Base-by-base conservation (phyloP, 805 yeast species). In the Schizosaccharomyces osmophilus region DNA sequence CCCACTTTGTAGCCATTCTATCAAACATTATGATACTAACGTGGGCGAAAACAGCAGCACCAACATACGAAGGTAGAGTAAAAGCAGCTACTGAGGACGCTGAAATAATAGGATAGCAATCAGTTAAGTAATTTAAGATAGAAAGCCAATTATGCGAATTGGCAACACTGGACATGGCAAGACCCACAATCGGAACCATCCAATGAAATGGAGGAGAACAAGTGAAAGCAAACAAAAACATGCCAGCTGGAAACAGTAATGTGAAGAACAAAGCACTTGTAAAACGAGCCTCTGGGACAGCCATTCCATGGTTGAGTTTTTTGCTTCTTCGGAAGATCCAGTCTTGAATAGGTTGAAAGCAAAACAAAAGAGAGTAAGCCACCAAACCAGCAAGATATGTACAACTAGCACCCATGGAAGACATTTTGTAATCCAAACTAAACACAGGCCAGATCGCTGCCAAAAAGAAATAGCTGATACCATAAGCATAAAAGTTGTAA, bases 341-440 rank as follows among this genome's bases (percentile, higher is more conserved):
- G 36, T 36, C 48, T 57, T 57, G 60, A 32, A 57, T 22, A 22
- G 60, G 60, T 67, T 82, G 77, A 63, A 73, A 72, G 0, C 69
- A 62, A 41, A 82, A 81, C 62, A 88, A 85, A 32, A 80, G 55
- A 5, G 78, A 43, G 73, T 81, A 75, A 62, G 95, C 95, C 59
- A 85, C 68, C 59, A 84, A 78, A 70, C 87, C 74, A n/a, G 85
- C 83, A 62, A 87, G 70, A 74, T 87, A 88, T 22, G 95, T 95
- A 31, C 43, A 41, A 64, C 84, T 85, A 17, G 80, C 81, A 36
- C 80, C 81, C 66, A 90, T 89, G 61, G 71, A 67, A 29, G 64
- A 62, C 77, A 78, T 82, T 31, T 76, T 76, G 67, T 87, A 87
- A 59, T 82, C 82, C 45, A 67, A 71, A 9, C 71, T 73, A 69